These are phyloP conservation scores for Boletus calvinii DNA, from an alignment of 1,284 basidiomycete species.

Conservation along the genomic window DNA sequence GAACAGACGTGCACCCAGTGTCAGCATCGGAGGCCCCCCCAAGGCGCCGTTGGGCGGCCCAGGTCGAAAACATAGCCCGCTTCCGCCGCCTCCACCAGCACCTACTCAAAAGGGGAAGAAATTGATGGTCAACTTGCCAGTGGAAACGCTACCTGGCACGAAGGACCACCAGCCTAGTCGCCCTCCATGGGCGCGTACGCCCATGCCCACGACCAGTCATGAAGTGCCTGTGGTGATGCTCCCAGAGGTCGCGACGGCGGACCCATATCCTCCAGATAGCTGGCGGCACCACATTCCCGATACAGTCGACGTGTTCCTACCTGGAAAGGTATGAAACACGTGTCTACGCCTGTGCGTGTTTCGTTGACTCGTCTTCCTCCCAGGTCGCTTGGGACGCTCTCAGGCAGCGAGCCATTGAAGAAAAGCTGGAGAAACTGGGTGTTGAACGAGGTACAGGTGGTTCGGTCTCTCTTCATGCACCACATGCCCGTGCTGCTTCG, in stretches of 20 bases:
- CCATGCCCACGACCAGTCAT: conserved; percentile 46
- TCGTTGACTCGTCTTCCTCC: conserved; percentile 14
- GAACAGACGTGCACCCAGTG: conserved; percentile 61
- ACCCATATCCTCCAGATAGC: conserved; percentile 60
- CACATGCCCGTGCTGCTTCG: conserved; percentile 76
- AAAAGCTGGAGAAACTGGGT: conserved; percentile 74
- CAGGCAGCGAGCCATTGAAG: conserved; percentile 68
- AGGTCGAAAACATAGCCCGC: conserved; percentile 66
- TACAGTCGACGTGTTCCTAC: conserved; percentile 75
- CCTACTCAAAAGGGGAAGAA: conserved; percentile 58
- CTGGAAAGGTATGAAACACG: conserved; percentile 59
- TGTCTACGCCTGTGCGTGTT: conserved; percentile 5
- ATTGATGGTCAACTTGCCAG: conserved; percentile 66
- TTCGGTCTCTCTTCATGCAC: conserved; percentile 59
- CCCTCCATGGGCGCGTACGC: conserved; percentile 60
- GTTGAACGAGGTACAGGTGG: conserved; percentile 66
- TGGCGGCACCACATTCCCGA: conserved; percentile 56
- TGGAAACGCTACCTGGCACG: conserved; percentile 52
- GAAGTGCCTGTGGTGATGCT: conserved; percentile 38
- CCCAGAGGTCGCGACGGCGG: conserved; percentile 53
- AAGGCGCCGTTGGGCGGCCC: conserved; percentile 79
- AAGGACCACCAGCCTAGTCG: conserved; percentile 46
- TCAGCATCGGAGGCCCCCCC: conserved; percentile 72
- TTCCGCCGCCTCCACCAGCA: conserved; percentile 39
- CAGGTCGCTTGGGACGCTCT: conserved; percentile 72